Conservation (phyloP, 2,329 filamentous ascomycete genomes). For the Xylariaceae sp. region DNA sequence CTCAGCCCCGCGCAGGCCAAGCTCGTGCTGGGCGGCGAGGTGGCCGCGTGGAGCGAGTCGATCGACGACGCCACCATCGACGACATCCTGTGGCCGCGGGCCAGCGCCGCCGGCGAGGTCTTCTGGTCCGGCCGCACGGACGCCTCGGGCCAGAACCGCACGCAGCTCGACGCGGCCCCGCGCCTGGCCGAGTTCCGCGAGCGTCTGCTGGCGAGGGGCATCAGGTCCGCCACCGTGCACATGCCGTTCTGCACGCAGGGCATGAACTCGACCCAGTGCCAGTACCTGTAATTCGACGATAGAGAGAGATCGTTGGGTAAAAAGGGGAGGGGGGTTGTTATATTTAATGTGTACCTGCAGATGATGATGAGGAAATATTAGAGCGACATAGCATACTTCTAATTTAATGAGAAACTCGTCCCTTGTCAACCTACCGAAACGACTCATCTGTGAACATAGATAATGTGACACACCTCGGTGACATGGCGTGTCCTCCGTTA, state of each 20-base stretch:
- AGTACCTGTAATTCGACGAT: slow-evolving; percentile 36
- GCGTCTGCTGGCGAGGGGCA: slow-evolving; percentile 71
- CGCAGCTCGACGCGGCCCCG: slow-evolving; percentile 71
- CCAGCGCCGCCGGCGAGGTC: slow-evolving; percentile 75
- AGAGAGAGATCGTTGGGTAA: no score
- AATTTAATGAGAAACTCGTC: no score
- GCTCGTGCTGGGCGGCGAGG: slow-evolving; percentile 80
- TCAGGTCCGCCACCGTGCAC: slow-evolving; percentile 68
- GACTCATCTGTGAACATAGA: no score
- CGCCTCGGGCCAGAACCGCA: slow-evolving; percentile 68
- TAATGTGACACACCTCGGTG: no score
- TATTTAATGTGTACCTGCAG: not conserved
- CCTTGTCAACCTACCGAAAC: no score
- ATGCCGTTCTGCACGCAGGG: slow-evolving; percentile 75
- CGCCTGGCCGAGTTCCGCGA: slow-evolving; percentile 78
- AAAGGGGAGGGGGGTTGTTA: not conserved
- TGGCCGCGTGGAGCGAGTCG: slow-evolving; percentile 83
- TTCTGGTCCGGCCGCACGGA: slow-evolving; percentile 79
- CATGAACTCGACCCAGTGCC: slow-evolving; percentile 55
- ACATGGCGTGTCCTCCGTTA: no score
- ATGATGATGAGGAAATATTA: no score
- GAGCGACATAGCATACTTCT: no score
- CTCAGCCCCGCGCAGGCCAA: slow-evolving; percentile 66
- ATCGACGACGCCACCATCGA: slow-evolving; percentile 78
- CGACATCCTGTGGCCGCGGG: slow-evolving; percentile 77